Percentiles rank a stretch among this genome's conserved stretches.
Evolutionary conservation across 805 yeast species (phyloP).

Genomic region (Yamadazyma olivae): DNA sequence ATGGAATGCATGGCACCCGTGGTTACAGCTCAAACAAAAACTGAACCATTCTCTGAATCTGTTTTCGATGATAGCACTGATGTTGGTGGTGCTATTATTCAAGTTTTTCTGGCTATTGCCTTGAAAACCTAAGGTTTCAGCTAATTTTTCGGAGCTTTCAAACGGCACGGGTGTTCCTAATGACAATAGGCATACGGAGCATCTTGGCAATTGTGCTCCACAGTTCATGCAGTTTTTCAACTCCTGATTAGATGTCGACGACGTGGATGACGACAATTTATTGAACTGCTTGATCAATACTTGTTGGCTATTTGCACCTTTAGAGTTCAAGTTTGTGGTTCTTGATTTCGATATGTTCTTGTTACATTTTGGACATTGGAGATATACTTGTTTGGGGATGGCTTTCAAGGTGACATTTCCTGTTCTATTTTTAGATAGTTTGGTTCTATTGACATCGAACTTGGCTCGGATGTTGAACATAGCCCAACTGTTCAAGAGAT

Average conservation of each 20-base stretch:
- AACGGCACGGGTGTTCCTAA: slow-evolving; percentile 64
- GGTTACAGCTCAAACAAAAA: slow-evolving; percentile 87
- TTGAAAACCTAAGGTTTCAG: slow-evolving; percentile 8
- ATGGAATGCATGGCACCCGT: slow-evolving; percentile 92
- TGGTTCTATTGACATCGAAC: slow-evolving; percentile 77
- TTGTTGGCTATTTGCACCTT: slow-evolving; percentile 13
- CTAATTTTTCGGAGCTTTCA: slow-evolving; percentile 27
- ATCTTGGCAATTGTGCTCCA: slow-evolving; percentile 82
- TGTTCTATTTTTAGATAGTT: slow-evolving; percentile 50
- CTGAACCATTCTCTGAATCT: slow-evolving; percentile 81
- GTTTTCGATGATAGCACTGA: slow-evolving; percentile 28
- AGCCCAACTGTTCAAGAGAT: slow-evolving; percentile 74
- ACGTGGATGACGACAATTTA: slow-evolving; percentile 17
- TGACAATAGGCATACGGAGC: slow-evolving; percentile 83
- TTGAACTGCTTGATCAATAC: slow-evolving; percentile 34
- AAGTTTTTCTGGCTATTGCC: slow-evolving; percentile 13
- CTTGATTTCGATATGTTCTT: slow-evolving; percentile 53
- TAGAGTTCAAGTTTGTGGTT: slow-evolving; percentile 10
- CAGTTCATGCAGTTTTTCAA: slow-evolving; percentile 70
- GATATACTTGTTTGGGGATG: slow-evolving; percentile 68
- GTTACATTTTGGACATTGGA: slow-evolving; percentile 83
- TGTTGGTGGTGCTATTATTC: slow-evolving; percentile 1
- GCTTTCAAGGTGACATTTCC: slow-evolving; percentile 49
- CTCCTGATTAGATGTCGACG: slow-evolving; percentile 19
- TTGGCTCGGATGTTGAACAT: slow-evolving; percentile 75